Evolutionary conservation across 495 filamentous ascomycete species (phyloP), one percentile per base, ranked within the genome.

Genomic region (Aspergillus conjunctus): DNA sequence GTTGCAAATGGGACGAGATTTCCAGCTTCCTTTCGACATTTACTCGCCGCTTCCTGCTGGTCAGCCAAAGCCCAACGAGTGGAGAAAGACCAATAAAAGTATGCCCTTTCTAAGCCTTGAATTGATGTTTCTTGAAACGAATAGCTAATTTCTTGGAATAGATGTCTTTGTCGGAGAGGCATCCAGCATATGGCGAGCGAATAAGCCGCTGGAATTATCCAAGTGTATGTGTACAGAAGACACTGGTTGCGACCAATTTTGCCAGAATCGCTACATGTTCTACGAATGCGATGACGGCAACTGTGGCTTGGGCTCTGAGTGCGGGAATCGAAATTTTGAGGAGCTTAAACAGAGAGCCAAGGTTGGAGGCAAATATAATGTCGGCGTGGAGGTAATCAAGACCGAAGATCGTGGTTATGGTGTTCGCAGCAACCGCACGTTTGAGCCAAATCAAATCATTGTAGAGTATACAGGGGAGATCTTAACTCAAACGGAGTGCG

Each of bases 401-500:
- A 98, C 95, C 9, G 62, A 67, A 15, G 92, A 96, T 77, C 86
- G 91, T 51, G 94, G 94, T 30, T 96, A 91, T 71, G 94, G 94
- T 45, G 89, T 98, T 20, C 88, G 94, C 54, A 89, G 88, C 64
- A 96, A 93, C 71, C 88, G 94, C 43, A 88, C 85, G 56, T 98
- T 96, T 66, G 84, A 89, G 41, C 83, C 93, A 0, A 87, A 92
- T 66, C 92, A 98, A 77, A 95, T 98, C 71, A 97, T 98, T 67
- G 91, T 97, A 73, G 94, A 98, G 69, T 98, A 98, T 69, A 91
- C 91, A 8, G 94, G 94, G 39, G 94, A 98, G 75, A 97, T 98
- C 58, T 93, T 98, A 68, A 96, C 92, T 0, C 90, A 93, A 65
- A 86, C 87, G 37, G 95, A 98, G 71, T 94, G 92, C 67, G 92